These are phyloP conservation scores for Breynia disticha DNA, from an alignment of 441 rosid genomes.

Conservation along the genomic window DNA sequence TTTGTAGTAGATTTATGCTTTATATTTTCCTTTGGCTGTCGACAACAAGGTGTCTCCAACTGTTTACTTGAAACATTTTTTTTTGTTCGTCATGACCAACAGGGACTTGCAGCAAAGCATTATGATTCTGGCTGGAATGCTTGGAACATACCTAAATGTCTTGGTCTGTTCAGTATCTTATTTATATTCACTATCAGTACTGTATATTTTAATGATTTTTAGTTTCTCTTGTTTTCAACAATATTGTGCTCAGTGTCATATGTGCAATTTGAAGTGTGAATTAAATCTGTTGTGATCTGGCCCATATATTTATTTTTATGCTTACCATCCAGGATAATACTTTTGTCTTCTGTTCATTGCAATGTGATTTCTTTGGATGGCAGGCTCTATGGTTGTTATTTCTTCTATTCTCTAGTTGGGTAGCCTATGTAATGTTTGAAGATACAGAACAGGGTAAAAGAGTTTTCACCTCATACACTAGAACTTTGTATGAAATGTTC, in stretches of 20 bases:
- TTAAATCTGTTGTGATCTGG: neutral
- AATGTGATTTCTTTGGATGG: slow-evolving; percentile 23
- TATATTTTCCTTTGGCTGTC: slow-evolving; percentile 3
- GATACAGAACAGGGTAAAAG: slow-evolving; percentile 75
- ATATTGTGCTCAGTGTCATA: too few species aligned
- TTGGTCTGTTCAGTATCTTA: slow-evolving; percentile 53
- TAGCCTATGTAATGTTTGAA: slow-evolving; percentile 93
- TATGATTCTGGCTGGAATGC: slow-evolving; percentile 81
- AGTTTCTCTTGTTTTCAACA: too few species aligned
- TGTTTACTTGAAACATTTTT: slow-evolving; percentile 12
- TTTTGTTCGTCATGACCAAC: slow-evolving; percentile 11
- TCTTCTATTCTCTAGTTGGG: slow-evolving; percentile 88
- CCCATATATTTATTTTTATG: neutral
- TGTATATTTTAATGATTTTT: neutral
- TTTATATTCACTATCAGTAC: slow-evolving; percentile 3
- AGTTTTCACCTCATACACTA: slow-evolving; percentile 65
- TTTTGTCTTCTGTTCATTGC: slow-evolving; percentile 7
- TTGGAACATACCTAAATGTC: slow-evolving; percentile 69
- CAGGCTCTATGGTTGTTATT: slow-evolving; percentile 90
- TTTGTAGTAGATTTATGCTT: too few species aligned
- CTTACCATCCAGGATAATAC: neutral
- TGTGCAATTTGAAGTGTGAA: neutral
- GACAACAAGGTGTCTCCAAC: slow-evolving; percentile 1
- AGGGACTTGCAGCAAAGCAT: slow-evolving; percentile 72
- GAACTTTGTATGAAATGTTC: slow-evolving; percentile 82